A percentile compares a stretch with the other conserved stretches of the same genome.
Conservation (phyloP, 768 basidiomycete genomes). For the Tylopilus subfusipes region DNA sequence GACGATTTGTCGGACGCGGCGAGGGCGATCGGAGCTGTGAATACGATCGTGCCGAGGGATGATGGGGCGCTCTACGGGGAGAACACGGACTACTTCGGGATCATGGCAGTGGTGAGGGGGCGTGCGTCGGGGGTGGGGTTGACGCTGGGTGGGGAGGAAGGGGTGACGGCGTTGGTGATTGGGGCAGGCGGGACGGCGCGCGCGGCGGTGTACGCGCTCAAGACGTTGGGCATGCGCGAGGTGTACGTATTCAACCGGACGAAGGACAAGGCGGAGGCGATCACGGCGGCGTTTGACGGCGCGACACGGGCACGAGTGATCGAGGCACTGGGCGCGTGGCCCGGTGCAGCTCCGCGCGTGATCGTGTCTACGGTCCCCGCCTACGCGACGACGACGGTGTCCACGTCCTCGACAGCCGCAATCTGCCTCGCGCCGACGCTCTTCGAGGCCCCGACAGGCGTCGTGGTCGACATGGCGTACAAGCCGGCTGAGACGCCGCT, state of each 20-base stretch:
- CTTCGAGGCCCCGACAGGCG: slow-evolving; percentile 59
- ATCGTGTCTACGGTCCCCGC: slow-evolving; percentile 91
- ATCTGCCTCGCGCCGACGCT: slow-evolving; percentile 55
- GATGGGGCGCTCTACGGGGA: slow-evolving; percentile 69
- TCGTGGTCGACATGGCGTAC: slow-evolving; percentile 94
- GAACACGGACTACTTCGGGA: slow-evolving; percentile 96
- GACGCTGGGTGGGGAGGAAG: neutral
- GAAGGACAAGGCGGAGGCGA: slow-evolving; percentile 59
- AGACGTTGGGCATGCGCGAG: slow-evolving; percentile 56
- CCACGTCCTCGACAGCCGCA: slow-evolving; percentile 9
- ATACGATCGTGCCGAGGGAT: slow-evolving; percentile 66
- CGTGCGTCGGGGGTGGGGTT: slow-evolving; percentile 37
- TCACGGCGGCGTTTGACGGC: slow-evolving; percentile 60
- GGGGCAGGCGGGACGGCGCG: slow-evolving; percentile 95
- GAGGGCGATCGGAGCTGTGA: slow-evolving; percentile 87
- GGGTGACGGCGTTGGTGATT: slow-evolving; percentile 68
- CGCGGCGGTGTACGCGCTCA: slow-evolving; percentile 89
- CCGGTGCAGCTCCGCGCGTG: slow-evolving; percentile 56
- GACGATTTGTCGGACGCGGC: slow-evolving; percentile 80
- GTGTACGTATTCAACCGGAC: slow-evolving; percentile 94
- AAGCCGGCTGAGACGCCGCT: slow-evolving; percentile 84
- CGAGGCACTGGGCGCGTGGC: slow-evolving; percentile 54
- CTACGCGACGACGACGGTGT: slow-evolving; percentile 43
- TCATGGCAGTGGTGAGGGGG: slow-evolving; percentile 52
- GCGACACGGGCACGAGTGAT: slow-evolving; percentile 55